Conservation (phyloP, 805 yeast species). For the Yamadazyma ubonensis region DNA sequence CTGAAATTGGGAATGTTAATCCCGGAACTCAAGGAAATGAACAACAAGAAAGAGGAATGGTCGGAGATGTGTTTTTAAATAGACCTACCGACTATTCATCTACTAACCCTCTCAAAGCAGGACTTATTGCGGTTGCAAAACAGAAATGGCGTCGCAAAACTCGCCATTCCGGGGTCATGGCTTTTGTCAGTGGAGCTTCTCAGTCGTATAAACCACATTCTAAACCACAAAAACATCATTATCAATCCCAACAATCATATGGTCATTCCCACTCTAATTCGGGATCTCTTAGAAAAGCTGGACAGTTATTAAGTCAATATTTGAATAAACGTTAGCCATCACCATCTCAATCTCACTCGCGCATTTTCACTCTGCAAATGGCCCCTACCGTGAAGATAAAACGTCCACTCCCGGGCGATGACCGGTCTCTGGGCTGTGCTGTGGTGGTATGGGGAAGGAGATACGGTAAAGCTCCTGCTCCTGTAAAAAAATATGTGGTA, state of each 20-base stretch:
- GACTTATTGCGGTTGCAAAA: neutral
- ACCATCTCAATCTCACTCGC: neutral
- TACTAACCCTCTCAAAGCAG: neutral
- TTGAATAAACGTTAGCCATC: neutral
- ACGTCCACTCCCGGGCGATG: neutral
- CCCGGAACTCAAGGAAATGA: too few relatives aligned
- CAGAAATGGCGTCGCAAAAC: neutral
- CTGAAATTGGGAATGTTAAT: too few relatives aligned
- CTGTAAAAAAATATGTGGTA: slow-evolving; percentile 1
- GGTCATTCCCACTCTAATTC: neutral
- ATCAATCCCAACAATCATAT: neutral
- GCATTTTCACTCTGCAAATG: slow-evolving; percentile 2
- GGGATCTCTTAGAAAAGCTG: neutral
- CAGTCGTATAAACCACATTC: neutral
- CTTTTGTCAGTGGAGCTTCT: neutral
- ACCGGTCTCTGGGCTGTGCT: neutral
- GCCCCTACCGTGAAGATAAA: slow-evolving; percentile 5
- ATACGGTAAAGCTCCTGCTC: neutral
- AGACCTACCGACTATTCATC: neutral
- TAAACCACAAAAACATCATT: neutral
- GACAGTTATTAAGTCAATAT: neutral
- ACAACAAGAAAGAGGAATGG: neutral
- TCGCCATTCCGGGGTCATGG: neutral
- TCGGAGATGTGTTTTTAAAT: neutral
- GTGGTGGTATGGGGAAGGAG: neutral